These are phyloP conservation scores for Mycena capillaripes DNA, from an alignment of 768 basidiomycete species.

Conservation along the genomic window DNA sequence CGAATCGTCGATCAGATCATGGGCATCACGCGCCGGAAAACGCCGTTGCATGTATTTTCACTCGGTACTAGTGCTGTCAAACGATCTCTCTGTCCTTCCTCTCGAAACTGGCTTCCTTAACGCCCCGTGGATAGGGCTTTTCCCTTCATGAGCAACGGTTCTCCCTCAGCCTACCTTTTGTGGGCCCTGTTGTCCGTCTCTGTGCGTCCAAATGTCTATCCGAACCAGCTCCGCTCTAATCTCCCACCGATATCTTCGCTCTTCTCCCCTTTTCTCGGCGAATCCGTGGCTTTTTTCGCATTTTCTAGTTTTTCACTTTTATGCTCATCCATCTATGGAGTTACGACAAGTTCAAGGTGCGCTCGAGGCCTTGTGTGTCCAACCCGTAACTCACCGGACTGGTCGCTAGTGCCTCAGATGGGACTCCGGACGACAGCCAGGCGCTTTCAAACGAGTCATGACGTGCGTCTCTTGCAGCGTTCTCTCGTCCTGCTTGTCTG, in stretches of 20 bases:
- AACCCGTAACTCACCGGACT: neutral
- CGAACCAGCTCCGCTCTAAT: slow-evolving; percentile 35
- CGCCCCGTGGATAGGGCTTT: slow-evolving; percentile 34
- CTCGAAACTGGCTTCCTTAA: slow-evolving; percentile 48
- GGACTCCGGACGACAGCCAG: slow-evolving; percentile 83
- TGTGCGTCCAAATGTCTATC: slow-evolving; percentile 67
- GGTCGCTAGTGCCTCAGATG: slow-evolving; percentile 69
- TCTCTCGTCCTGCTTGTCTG: neutral
- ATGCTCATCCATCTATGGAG: slow-evolving; percentile 83
- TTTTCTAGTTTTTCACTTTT: slow-evolving; percentile 72
- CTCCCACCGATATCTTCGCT: neutral
- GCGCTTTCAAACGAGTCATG: slow-evolving; percentile 91
- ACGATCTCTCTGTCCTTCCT: slow-evolving; percentile 13
- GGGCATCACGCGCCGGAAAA: neutral
- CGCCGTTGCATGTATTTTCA: neutral
- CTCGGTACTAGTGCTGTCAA: too few species aligned
- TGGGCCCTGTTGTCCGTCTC: slow-evolving; percentile 80
- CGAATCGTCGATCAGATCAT: too few species aligned
- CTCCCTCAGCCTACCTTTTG: slow-evolving; percentile 79
- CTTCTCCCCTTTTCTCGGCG: slow-evolving; percentile 6
- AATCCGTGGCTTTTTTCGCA: slow-evolving; percentile 14
- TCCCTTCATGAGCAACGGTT: slow-evolving; percentile 76
- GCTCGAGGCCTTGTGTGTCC: neutral
- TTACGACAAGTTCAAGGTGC: slow-evolving; percentile 76
- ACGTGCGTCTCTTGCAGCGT: slow-evolving; percentile 66